A percentile compares a stretch with the other conserved stretches of the same genome.
phyloP scores from a whole-genome alignment of 768 basidiomycete species.

The Mycena crocata region DNA sequence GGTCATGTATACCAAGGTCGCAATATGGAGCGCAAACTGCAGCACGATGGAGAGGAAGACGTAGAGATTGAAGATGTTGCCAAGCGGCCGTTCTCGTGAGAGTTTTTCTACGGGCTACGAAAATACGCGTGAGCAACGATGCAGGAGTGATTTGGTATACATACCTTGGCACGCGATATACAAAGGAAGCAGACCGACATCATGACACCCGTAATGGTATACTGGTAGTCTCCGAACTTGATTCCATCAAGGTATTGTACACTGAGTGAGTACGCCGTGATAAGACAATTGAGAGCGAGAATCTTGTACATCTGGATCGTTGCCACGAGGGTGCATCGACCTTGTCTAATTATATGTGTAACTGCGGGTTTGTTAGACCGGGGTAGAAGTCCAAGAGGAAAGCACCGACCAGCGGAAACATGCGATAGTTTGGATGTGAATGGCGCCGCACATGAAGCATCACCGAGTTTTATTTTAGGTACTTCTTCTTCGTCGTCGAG shows the following conservation, averaged over 20 bases:
- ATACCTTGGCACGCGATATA: slow-evolving; percentile 95
- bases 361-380: slow-evolving; percentile 57
- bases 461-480: slow-evolving; percentile 99
- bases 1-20: slow-evolving; percentile 92
- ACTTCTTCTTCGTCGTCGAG: slow-evolving; percentile 96
- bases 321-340: slow-evolving; percentile 97
- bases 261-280: slow-evolving; percentile 97
- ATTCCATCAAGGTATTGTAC: slow-evolving; percentile 99
- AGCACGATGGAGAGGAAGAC: slow-evolving; percentile 91
- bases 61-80: slow-evolving; percentile 97
- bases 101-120: slow-evolving; percentile 94
- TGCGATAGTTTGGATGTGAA: slow-evolving; percentile 99
- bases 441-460: slow-evolving; percentile 97
- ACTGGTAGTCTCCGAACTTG: slow-evolving; percentile 99
- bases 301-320: slow-evolving; percentile 99
- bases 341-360: slow-evolving; percentile 97
- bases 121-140: neutral
- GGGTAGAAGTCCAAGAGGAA: slow-evolving; percentile 10
- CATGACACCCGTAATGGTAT: slow-evolving; percentile 95
- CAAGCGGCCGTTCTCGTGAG: slow-evolving; percentile 91
- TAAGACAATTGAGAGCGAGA: slow-evolving; percentile 95
- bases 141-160: slow-evolving; percentile 33
- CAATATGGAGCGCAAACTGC: slow-evolving; percentile 96
- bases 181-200: slow-evolving; percentile 99
- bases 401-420: slow-evolving; percentile 88